Evolutionary conservation across 179 eudicot species (phyloP), one percentile per base, ranked within the genome.

Genomic region (Drosera spatulata): DNA sequence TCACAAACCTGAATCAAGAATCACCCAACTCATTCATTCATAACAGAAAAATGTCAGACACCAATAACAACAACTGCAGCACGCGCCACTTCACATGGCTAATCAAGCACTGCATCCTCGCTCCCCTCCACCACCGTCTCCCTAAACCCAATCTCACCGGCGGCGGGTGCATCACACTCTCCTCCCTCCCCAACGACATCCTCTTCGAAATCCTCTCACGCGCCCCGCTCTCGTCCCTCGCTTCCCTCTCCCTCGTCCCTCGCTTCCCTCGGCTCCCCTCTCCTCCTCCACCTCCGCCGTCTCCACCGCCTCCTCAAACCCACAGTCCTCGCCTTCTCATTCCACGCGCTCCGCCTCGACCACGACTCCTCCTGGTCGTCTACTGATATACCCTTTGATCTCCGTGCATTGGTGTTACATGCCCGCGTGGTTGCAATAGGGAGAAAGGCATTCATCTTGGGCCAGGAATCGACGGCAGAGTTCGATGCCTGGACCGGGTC

Each of bases 61-160:
- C 33, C 33, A 22, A 22, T 1, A 22, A 22, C 33, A 22, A 22
- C 33, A 22, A 1, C 69, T 81, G 84, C 69, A 80, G 78, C 73
- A 77, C 94, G 53, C 94, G 95, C 71, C 88, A 77, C 62, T 79
- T 80, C 71, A 76, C 89, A 7, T 84, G 95, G 68, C 75, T 89
- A 2, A 74, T 82, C 59, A 86, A 84, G 71, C 82, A 95, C 6
- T 89, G 96, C 53, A 80, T 79, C 73, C 91, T 95, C n/a, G 73
- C 75, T 59, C 83, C 83, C 15, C 72, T 69, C 59, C 50, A 67
- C 7, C 70, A 72, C 5, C 74, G 33, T 41, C 64, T 40, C 66
- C 69, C 39, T 39, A 61, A 40, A 9, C 80, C 72, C 0, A 11
- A 55, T 55, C 37, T 60, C 53, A 39, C 53, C 39, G 41, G 54